Evolutionary conservation across 2,329 filamentous ascomycete species (phyloP).

Genomic region (Aspergillus fijiensis): DNA sequence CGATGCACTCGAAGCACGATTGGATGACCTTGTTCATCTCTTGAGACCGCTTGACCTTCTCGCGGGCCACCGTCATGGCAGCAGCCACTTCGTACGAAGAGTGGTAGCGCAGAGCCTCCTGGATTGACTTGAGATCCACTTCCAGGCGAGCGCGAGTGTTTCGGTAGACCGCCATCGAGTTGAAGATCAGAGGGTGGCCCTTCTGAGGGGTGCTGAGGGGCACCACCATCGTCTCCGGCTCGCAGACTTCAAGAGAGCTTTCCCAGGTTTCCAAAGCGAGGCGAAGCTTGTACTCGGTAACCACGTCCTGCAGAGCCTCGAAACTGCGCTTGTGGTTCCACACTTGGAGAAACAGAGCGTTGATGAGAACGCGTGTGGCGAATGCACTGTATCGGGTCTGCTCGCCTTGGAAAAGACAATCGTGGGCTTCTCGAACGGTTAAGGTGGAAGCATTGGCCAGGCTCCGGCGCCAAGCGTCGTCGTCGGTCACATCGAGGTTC

Average conservation of each 20-base stretch:
- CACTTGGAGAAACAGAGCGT: conserved; percentile 94
- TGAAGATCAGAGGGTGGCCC: conserved; percentile 94
- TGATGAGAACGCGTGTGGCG: conserved; percentile 97
- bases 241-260: conserved; percentile 88
- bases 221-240: conserved; percentile 83
- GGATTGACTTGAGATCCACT: conserved; percentile 91
- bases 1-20: conserved; percentile 96
- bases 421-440: conserved; percentile 91
- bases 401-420: conserved; percentile 93
- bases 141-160: conserved; percentile 90
- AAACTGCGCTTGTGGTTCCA: conserved; percentile 99
- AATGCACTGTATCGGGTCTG: conserved; percentile 91
- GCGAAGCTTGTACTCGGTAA: conserved; percentile 96
- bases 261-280: conserved; percentile 98
- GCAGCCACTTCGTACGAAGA: conserved; percentile 95
- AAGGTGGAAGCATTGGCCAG: conserved; percentile 69
- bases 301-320: conserved; percentile 94
- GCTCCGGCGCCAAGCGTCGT: conserved; percentile 79
- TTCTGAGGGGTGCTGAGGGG: conserved; percentile 93
- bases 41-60: conserved; percentile 88
- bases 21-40: conserved; percentile 99
- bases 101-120: conserved; percentile 95
- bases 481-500: conserved; percentile 79
- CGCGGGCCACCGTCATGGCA: conserved; percentile 90
- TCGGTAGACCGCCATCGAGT: conserved; percentile 94